Evolutionary conservation across 2,329 filamentous ascomycete genomes (phyloP).

Genomic region (Aspergillus unguis): DNA sequence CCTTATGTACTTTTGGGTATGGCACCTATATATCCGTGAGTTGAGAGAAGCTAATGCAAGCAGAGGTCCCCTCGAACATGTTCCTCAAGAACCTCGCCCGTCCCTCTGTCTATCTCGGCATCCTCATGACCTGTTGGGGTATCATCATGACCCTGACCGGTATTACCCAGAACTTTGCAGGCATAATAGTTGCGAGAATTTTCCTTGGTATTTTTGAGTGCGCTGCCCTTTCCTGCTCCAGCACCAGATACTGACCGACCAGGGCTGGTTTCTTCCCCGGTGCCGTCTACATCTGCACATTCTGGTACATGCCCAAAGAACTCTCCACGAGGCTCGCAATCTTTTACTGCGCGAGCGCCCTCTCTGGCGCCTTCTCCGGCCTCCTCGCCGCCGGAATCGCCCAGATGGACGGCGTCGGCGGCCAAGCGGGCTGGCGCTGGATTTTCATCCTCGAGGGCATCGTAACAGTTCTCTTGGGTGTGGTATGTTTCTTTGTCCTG

Average conservation of each 20-base stretch:
- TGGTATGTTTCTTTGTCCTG: conserved; percentile 23
- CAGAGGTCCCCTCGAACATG: conserved; percentile 20
- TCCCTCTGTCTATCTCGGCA: conserved; percentile 27
- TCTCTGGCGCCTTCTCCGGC: conserved; percentile 78
- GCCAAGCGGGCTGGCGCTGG: conserved; percentile 46
- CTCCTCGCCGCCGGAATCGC: conserved; percentile 78
- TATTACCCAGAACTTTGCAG: conserved; percentile 41
- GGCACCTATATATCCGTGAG: neutral
- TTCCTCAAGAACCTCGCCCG: conserved; percentile 23
- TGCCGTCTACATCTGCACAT: conserved; percentile 23
- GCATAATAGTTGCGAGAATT: neutral
- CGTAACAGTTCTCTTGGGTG: conserved; percentile 25
- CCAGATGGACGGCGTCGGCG: conserved; percentile 69
- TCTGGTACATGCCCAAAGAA: conserved; percentile 72
- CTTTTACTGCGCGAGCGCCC: conserved; percentile 74
- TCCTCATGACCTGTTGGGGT: conserved; percentile 40
- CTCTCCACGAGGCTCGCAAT: conserved; percentile 70
- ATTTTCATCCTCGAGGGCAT: conserved; percentile 49
- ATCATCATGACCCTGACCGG: conserved; percentile 51
- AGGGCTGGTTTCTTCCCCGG: conserved; percentile 27
- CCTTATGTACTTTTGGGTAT: conserved; percentile 14
- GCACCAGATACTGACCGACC: neutral
- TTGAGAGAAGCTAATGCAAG: neutral
- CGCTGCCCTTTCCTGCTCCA: neutral
- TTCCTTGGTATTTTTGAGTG: conserved; percentile 10